Evolutionary conservation across 2,329 filamentous ascomycete genomes (phyloP).

Genomic region (Leptographium lundbergii): DNA sequence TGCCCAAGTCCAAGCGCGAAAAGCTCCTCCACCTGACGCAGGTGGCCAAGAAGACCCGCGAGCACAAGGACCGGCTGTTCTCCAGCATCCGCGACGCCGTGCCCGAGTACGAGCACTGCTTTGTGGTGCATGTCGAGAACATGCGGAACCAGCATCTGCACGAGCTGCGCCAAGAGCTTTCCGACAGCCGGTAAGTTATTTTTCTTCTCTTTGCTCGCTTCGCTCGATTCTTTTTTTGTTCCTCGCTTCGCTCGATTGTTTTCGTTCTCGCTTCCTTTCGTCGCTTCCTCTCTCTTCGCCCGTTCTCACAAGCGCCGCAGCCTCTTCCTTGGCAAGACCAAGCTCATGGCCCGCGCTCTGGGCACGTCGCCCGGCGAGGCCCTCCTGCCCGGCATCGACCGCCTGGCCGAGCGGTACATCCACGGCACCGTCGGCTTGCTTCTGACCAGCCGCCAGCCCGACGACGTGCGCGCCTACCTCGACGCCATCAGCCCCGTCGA

Average conservation of each 20-base stretch:
- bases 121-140: slow-evolving; percentile 89
- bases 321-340: slow-evolving; percentile 98
- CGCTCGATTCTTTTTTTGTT: neutral
- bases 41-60: slow-evolving; percentile 83
- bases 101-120: slow-evolving; percentile 78
- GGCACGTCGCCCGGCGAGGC: slow-evolving; percentile 67
- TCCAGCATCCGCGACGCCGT: slow-evolving; percentile 76
- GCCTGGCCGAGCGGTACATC: slow-evolving; percentile 51
- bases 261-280: slow-evolving; percentile 1
- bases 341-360: slow-evolving; percentile 94
- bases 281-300: neutral
- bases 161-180: slow-evolving; percentile 72
- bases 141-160: slow-evolving; percentile 97
- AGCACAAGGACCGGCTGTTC: slow-evolving; percentile 83
- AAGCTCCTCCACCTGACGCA: slow-evolving; percentile 83
- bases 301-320: no score
- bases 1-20: slow-evolving; percentile 94
- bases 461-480: slow-evolving; percentile 58
- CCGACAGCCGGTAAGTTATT: slow-evolving; percentile 57
- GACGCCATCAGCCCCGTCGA: slow-evolving; percentile 60
- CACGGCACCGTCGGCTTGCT: slow-evolving; percentile 71
- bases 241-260: neutral
- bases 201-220: slow-evolving; percentile 1
- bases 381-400: slow-evolving; percentile 64
- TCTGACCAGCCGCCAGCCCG: slow-evolving; percentile 67